phyloP scores from a whole-genome alignment of 2,329 filamentous ascomycete genomes.

The Colletotrichum spaethianum region DNA sequence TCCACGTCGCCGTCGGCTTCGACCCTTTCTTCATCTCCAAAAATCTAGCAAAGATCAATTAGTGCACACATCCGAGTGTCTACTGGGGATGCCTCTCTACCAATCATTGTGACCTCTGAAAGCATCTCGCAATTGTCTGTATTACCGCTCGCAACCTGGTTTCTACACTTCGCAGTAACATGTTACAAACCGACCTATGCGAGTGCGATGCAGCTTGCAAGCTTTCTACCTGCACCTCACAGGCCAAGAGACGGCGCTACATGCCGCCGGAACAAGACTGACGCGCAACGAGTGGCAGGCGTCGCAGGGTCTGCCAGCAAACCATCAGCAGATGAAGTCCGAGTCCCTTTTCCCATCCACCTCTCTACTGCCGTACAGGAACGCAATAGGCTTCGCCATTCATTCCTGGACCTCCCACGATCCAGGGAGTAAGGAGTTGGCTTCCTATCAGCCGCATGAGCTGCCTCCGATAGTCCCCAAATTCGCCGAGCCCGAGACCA shows the following conservation, averaged over 20 bases:
- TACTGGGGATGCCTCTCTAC: background rate
- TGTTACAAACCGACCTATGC: background rate
- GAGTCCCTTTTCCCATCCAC: constrained; percentile 3
- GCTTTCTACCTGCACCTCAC: background rate
- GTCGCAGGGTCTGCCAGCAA: background rate
- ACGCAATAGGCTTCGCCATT: background rate
- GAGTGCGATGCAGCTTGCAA: constrained; percentile 5
- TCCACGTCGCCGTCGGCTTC: too few species aligned
- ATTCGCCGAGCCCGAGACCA: background rate
- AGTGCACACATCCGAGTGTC: too few species aligned
- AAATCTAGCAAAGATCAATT: too few species aligned
- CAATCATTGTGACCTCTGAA: background rate
- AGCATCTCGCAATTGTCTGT: too few species aligned
- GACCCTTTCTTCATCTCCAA: too few species aligned
- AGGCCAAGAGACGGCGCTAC: constrained; percentile 1
- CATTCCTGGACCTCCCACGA: background rate
- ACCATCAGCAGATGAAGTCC: background rate
- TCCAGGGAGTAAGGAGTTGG: background rate
- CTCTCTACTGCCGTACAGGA: constrained; percentile 5
- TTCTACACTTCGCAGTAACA: background rate
- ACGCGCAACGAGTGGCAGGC: constrained; percentile 3
- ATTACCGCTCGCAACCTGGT: too few species aligned
- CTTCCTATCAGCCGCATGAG: constrained; percentile 12
- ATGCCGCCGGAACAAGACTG: background rate
- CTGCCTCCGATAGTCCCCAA: background rate